Conservation (phyloP, 106 monocot species). For the Amphibolis antarctica region DNA sequence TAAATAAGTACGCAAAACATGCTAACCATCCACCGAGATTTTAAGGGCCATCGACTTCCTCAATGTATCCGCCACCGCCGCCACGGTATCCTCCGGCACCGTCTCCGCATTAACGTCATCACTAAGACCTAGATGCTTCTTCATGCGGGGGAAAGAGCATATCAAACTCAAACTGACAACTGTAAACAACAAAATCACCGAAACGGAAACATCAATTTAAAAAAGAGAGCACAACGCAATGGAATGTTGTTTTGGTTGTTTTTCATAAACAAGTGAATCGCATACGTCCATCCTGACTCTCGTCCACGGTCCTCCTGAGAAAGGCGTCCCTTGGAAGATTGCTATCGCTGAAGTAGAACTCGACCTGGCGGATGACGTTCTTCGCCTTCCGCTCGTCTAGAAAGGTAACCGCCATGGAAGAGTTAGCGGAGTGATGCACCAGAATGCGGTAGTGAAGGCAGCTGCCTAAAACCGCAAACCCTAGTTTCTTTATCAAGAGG, state of each 20-base stretch:
- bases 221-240: not conserved
- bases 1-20: not conserved
- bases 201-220: not conserved
- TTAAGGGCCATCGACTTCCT: slow-evolving; percentile 47
- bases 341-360: slow-evolving; percentile 97
- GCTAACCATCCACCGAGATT: slow-evolving; percentile 73
- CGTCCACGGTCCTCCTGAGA: slow-evolving; percentile 40
- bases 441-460: too few relatives aligned
- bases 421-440: too few relatives aligned
- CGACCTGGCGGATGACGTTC: slow-evolving; percentile 33
- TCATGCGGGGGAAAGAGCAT: slow-evolving; percentile 82
- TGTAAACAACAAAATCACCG: slow-evolving; percentile 12
- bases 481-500: too few relatives aligned
- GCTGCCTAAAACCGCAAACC: too few relatives aligned
- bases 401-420: too few relatives aligned
- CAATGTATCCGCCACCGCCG: slow-evolving; percentile 59
- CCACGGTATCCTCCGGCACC: slow-evolving; percentile 46
- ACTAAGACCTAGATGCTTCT: slow-evolving; percentile 43
- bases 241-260: not conserved
- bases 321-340: slow-evolving; percentile 84
- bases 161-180: slow-evolving; percentile 88
- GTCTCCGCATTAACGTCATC: slow-evolving; percentile 36
- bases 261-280: not conserved
- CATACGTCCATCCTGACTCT: slow-evolving; percentile 73
- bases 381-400: too few relatives aligned